Evolutionary conservation across 148 eudicot species (phyloP), one percentile per base, ranked within the genome.

Genomic region (Rhododendron molle): DNA sequence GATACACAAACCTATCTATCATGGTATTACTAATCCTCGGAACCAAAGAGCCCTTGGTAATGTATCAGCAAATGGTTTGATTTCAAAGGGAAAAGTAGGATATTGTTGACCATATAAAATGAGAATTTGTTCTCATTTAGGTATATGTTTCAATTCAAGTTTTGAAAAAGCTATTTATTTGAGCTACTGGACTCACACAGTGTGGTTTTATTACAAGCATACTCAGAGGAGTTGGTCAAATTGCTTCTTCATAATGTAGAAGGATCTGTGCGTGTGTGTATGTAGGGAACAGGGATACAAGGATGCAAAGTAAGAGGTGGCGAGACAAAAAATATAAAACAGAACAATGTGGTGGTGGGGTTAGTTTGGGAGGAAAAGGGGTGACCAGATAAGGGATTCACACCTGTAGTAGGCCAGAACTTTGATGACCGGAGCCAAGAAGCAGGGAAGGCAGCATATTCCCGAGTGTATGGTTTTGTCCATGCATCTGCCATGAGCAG

Each of bases 401-500:
- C 80, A 97, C 99, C 97, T 77, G 98, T 97, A 52, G 95, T 89
- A 34, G 99, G 98, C 99, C 99, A 97, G 91, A 96, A 96, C 89
- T 96, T 96, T 80, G 98, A 93, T 73, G 92, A 67, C 44, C 94
- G 93, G 69, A 96, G 93, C 99, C 99, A 96, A 77, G 94, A 30
- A 83, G 98, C 98, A 83, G 99, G 99, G 95, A 86, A 96, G 62
- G 99, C 99, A 73, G 99, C 99, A 85, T 94, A 94, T 47, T 96
- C 99, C 87, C 99, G 94, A n/a, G 98, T 83, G 89, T 96, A 96
- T 72, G 99, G 99, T 83, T 94, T 95, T 83, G 88, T 91, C 99
- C 99, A 96, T 52, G 92, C 82, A 89, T 96, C 98, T 36, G 99
- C 98, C 98, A 96, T 95, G 81, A 96, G 99, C 88, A 96, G 34